phyloP scores from a whole-genome alignment of 2,329 filamentous ascomycete genomes.

The Colletotrichum sp. region DNA sequence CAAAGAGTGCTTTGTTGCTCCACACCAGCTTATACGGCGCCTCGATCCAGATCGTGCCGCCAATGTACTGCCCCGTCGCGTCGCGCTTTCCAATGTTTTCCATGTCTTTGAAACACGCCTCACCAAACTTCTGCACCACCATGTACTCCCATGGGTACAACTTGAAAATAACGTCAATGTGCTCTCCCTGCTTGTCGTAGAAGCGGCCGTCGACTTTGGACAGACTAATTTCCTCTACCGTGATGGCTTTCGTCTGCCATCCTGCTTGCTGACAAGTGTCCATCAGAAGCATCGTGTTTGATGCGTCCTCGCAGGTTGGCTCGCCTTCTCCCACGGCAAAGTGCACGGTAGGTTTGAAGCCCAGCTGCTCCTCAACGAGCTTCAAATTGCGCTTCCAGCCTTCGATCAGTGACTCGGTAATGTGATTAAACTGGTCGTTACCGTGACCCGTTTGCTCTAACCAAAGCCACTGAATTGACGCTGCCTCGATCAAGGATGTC shows the following conservation, averaged over 20 bases:
- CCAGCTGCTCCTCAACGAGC: not conserved
- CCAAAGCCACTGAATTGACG: not conserved
- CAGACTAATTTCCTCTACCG: not conserved
- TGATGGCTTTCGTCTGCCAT: not conserved
- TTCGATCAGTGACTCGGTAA: not conserved
- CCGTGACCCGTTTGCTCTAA: not conserved
- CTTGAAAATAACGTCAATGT: conserved; percentile 7
- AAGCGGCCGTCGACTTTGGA: not conserved
- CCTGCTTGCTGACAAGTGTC: not conserved
- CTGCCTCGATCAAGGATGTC: not conserved
- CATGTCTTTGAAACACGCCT: not conserved
- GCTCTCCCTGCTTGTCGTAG: not conserved
- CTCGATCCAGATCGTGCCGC: not conserved
- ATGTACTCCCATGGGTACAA: conserved; percentile 4
- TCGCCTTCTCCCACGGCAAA: not conserved
- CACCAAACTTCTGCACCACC: not conserved
- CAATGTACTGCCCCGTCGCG: not conserved
- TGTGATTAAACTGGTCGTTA: not conserved
- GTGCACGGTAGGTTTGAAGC: not conserved
- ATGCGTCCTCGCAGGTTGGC: not conserved
- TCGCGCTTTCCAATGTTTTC: not conserved
- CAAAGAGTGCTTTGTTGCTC: not conserved
- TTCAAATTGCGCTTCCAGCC: conserved; percentile 1
- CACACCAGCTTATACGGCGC: not conserved
- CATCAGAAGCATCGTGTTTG: not conserved